Evolutionary conservation across 1,284 basidiomycete species (phyloP).

Genomic region (Quambalaria eucalypti): DNA sequence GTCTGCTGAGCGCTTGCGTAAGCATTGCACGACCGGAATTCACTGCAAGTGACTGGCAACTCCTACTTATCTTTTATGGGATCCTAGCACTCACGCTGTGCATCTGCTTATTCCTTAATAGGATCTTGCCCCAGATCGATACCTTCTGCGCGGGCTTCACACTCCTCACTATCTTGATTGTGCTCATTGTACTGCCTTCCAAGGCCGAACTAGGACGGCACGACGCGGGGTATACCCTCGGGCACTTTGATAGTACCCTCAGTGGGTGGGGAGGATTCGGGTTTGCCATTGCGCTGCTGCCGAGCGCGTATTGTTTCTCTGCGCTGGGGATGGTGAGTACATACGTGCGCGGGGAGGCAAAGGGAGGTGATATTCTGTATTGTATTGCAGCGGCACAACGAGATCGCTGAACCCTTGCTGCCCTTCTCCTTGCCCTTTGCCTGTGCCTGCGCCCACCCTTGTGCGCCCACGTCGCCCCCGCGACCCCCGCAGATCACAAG

Average conservation of each 20-base stretch:
- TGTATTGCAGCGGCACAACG: not conserved
- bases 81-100: constrained; percentile 1
- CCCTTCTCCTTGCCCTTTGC: not conserved
- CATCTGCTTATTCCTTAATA: constrained; percentile 4
- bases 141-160: constrained; percentile 9
- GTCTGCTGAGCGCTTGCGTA: constrained; percentile 3
- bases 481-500: constrained; percentile 6
- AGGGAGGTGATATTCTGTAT: no score
- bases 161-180: constrained; percentile 4
- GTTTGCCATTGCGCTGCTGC: constrained; percentile 3
- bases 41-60: constrained; percentile 3
- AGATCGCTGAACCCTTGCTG: no score
- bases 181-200: constrained; percentile 6
- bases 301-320: not conserved
- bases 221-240: constrained; percentile 4
- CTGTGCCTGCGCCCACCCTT: no score
- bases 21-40: constrained; percentile 6
- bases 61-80: constrained; percentile 11
- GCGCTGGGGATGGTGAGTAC: constrained; percentile 1
- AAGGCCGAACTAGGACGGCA: constrained; percentile 7
- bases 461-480: no score
- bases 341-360: not conserved
- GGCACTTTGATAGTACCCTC: constrained; percentile 6
- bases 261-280: constrained; percentile 9
- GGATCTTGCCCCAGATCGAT: constrained; percentile 6